These are phyloP conservation scores for Fusarium bulbicola DNA, from an alignment of 2,329 filamentous ascomycete genomes.

Conservation along the genomic window DNA sequence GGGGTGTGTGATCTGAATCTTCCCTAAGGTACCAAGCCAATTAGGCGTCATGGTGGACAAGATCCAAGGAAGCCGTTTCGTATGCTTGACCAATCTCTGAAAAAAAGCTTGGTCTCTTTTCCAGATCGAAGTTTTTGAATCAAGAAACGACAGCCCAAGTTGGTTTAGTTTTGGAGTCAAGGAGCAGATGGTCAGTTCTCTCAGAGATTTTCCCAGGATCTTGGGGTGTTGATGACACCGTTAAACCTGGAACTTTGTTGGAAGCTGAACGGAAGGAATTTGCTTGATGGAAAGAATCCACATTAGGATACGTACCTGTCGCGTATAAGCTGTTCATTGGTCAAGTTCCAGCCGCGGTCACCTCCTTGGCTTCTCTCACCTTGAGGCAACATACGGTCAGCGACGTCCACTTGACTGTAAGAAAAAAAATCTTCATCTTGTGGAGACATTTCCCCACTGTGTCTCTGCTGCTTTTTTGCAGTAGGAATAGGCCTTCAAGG, in stretches of 20 bases:
- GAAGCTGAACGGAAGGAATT: constrained; percentile 20
- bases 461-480: constrained; percentile 13
- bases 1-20: not conserved
- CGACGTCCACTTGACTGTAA: not conserved
- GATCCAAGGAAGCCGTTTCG: constrained; percentile 12
- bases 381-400: constrained; percentile 27
- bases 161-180: constrained; percentile 7
- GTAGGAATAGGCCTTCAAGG: not conserved
- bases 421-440: constrained; percentile 33
- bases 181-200: constrained; percentile 10
- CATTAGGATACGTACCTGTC: not conserved
- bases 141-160: constrained; percentile 15
- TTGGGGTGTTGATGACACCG: constrained; percentile 12
- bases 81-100: constrained; percentile 10
- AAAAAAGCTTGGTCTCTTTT: constrained; percentile 24
- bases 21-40: not conserved
- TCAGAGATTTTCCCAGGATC: constrained; percentile 38
- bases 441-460: constrained; percentile 21
- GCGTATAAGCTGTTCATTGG: constrained; percentile 5
- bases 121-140: constrained; percentile 15
- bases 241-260: constrained; percentile 17
- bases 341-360: constrained; percentile 1
- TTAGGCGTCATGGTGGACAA: not conserved
- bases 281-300: not conserved
- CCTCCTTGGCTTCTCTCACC: constrained; percentile 17